phyloP scores from a whole-genome alignment of 495 filamentous ascomycete species.

The Clohesyomyces aquaticus region DNA sequence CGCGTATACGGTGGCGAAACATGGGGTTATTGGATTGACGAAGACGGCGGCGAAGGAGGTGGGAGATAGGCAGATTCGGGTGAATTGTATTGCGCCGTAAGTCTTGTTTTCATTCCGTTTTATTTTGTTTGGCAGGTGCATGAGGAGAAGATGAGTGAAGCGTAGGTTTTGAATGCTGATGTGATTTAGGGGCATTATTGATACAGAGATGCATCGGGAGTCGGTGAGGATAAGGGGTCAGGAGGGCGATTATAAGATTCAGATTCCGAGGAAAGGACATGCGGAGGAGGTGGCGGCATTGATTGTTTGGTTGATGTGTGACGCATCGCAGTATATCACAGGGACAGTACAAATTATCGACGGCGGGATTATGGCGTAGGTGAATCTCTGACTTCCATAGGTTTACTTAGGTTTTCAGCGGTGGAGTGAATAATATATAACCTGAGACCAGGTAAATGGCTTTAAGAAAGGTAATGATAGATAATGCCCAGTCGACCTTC shows the following conservation, averaged over 20 bases:
- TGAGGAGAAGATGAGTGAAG: too few species aligned
- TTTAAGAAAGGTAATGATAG: too few species aligned
- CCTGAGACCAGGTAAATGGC: too few species aligned
- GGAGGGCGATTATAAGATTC: constrained; percentile 44
- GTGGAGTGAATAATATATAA: neutral
- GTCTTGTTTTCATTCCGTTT: constrained; percentile 1
- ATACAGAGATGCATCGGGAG: constrained; percentile 58
- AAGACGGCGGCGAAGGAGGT: constrained; percentile 42
- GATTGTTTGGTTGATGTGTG: constrained; percentile 61
- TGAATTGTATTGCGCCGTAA: constrained; percentile 42
- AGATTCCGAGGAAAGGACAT: constrained; percentile 52
- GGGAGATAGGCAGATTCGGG: constrained; percentile 34
- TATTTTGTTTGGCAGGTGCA: neutral
- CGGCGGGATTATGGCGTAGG: constrained; percentile 35
- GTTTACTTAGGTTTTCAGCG: neutral
- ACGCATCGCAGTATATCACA: constrained; percentile 60
- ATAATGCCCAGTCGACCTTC: too few species aligned
- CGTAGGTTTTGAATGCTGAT: neutral
- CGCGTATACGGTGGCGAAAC: constrained; percentile 38
- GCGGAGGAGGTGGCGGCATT: constrained; percentile 57
- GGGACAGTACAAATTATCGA: constrained; percentile 53
- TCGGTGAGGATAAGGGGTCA: constrained; percentile 39
- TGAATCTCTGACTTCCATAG: too few species aligned
- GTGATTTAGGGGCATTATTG: constrained; percentile 54
- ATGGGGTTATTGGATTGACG: constrained; percentile 40